phyloP scores from a whole-genome alignment of 2,329 filamentous ascomycete species.

The Talaromyces sp. region DNA sequence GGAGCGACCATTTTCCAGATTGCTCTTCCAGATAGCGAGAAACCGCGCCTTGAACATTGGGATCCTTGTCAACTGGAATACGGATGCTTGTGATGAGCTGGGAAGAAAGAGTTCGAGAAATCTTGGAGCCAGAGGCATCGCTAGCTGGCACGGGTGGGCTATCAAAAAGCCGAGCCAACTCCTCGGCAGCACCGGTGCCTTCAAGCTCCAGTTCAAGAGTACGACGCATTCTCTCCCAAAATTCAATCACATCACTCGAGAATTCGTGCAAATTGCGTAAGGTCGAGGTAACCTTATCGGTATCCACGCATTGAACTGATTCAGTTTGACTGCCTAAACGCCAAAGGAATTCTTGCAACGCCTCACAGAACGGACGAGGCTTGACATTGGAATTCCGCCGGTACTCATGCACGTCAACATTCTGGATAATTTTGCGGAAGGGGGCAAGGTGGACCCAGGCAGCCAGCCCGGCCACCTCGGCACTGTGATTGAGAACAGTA shows the following conservation, averaged over 20 bases:
- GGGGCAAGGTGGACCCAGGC: slow-evolving; percentile 56
- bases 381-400: slow-evolving; percentile 39
- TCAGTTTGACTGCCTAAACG: slow-evolving; percentile 42
- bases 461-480: slow-evolving; percentile 50
- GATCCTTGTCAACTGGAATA: slow-evolving; percentile 32
- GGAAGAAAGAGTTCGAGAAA: slow-evolving; percentile 28
- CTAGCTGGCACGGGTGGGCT: slow-evolving; percentile 25
- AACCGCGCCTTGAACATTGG: slow-evolving; percentile 32
- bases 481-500: slow-evolving; percentile 39
- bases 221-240: slow-evolving; percentile 49
- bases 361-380: slow-evolving; percentile 47
- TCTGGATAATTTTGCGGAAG: slow-evolving; percentile 52
- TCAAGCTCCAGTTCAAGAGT: slow-evolving; percentile 48
- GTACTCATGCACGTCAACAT: slow-evolving; percentile 42
- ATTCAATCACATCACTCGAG: slow-evolving; percentile 49
- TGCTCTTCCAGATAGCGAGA: slow-evolving; percentile 26
- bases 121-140: slow-evolving; percentile 18
- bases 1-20: slow-evolving; percentile 36
- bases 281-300: slow-evolving; percentile 35
- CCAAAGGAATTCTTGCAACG: slow-evolving; percentile 48
- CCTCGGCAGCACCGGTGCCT: slow-evolving; percentile 35
- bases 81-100: slow-evolving; percentile 34
- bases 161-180: slow-evolving; percentile 45
- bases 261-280: slow-evolving; percentile 37
- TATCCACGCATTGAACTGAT: slow-evolving; percentile 34